These are phyloP conservation scores for Heritiera fomes DNA, from an alignment of 345 rosid species.

Conservation along the genomic window DNA sequence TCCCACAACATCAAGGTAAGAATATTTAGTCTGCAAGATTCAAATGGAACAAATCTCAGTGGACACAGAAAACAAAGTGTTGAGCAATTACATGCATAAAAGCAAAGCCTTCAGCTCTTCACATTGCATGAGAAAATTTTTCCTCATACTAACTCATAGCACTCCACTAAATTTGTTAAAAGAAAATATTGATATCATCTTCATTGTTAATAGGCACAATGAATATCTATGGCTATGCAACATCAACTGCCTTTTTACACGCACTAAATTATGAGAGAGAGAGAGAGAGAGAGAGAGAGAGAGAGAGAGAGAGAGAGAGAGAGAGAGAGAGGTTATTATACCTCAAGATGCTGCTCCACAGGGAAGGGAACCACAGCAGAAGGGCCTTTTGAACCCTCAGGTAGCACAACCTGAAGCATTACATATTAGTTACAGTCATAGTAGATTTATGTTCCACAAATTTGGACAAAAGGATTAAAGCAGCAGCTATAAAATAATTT, in stretches of 20 bases:
- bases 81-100: background rate
- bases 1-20: constrained; percentile 96
- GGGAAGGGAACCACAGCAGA: constrained; percentile 76
- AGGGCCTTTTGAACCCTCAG: constrained; percentile 94
- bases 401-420: constrained; percentile 78
- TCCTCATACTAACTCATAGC: background rate
- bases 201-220: background rate
- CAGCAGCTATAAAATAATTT: background rate
- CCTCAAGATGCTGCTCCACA: constrained; percentile 83
- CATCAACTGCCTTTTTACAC: background rate
- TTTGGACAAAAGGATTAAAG: constrained; percentile 14
- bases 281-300: background rate
- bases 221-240: background rate
- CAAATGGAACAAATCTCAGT: constrained; percentile 26
- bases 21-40: constrained; percentile 72
- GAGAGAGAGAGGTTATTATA: constrained; percentile 20
- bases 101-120: background rate
- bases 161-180: background rate
- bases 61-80: background rate
- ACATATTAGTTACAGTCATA: constrained; percentile 28
- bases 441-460: constrained; percentile 9
- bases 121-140: background rate
- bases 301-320: background rate
- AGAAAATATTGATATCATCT: background rate
- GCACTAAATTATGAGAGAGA: background rate